phyloP scores from a whole-genome alignment of 441 rosid species.

The Rhodomyrtus psidioides region DNA sequence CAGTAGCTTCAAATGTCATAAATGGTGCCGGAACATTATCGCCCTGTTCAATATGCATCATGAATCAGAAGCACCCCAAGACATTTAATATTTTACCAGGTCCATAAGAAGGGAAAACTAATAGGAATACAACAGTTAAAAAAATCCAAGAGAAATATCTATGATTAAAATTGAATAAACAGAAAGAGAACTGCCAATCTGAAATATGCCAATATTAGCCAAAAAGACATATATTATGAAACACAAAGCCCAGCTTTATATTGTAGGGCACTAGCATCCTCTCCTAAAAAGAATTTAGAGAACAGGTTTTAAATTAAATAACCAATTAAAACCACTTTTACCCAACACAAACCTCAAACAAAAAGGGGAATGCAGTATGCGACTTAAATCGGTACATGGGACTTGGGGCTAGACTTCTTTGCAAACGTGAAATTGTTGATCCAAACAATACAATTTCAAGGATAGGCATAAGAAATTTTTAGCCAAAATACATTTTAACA shows the following conservation, averaged over 20 bases:
- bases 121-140: background rate
- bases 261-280: background rate
- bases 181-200: background rate
- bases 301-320: background rate
- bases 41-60: slow-evolving; percentile 46
- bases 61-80: background rate
- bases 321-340: background rate
- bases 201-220: background rate
- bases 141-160: background rate
- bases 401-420: background rate
- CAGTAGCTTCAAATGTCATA: slow-evolving; percentile 86
- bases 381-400: background rate
- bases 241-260: background rate
- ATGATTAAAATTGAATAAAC: background rate
- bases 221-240: background rate
- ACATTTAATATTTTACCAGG: background rate
- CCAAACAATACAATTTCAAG: background rate
- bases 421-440: background rate
- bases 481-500: background rate
- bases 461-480: background rate
- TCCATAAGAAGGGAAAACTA: slow-evolving; percentile 1
- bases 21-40: slow-evolving; percentile 84
- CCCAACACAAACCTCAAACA: background rate
- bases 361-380: background rate
- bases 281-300: background rate